Evolutionary conservation across 73 alveolate species (phyloP).

Genomic region (Uronychia binucleata): DNA sequence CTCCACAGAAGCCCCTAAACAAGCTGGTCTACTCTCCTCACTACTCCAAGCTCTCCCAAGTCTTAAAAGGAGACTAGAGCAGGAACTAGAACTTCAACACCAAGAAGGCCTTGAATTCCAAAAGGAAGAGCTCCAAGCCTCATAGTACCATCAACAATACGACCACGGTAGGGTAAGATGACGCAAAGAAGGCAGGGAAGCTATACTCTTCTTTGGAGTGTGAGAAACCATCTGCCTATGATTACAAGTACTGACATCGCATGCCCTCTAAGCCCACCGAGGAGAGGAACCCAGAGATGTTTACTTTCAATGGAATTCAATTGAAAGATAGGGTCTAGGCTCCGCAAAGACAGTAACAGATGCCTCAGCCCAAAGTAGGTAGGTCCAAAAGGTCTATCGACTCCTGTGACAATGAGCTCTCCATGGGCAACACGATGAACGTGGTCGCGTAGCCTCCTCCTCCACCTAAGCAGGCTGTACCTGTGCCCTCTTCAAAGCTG

Average conservation of each 20-base stretch:
- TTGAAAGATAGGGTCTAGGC: not conserved
- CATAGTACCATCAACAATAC: not conserved
- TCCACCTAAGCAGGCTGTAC: not conserved
- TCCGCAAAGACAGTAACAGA: not conserved
- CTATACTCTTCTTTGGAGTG: not conserved
- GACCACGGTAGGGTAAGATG: not conserved
- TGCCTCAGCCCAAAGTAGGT: not conserved
- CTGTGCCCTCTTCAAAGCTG: not conserved
- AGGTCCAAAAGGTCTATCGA: not conserved
- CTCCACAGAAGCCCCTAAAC: not conserved
- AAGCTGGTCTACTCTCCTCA: not conserved
- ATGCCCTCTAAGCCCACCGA: not conserved
- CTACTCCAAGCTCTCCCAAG: not conserved
- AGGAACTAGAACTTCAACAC: not conserved
- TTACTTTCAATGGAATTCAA: not conserved
- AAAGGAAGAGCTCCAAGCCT: not conserved
- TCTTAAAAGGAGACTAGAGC: not conserved
- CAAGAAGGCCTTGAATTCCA: not conserved
- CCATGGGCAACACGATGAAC: not conserved
- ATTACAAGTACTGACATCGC: not conserved
- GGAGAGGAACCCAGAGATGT: not conserved
- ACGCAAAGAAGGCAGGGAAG: not conserved
- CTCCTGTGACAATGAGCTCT: not conserved
- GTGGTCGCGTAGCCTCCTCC: not conserved
- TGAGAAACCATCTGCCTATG: not conserved